Evolutionary conservation across 106 monocot species (phyloP).

Genomic region (Narthecium ossifragum): DNA sequence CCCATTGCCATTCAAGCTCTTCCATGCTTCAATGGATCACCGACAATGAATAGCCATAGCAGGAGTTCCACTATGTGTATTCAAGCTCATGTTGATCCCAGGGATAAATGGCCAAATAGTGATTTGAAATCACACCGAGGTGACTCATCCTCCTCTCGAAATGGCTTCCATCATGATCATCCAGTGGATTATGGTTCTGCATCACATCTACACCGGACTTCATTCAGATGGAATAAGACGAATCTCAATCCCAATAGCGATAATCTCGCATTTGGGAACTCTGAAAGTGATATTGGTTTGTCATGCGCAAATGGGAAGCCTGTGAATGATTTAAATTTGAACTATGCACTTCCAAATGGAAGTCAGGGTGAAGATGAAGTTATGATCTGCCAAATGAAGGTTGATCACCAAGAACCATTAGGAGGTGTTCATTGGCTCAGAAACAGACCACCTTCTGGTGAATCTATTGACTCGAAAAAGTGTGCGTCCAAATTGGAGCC

Average conservation of each 20-base stretch:
- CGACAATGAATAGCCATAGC: conserved; percentile 3
- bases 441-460: conserved; percentile 6
- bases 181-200: conserved; percentile 1
- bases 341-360: conserved; percentile 9
- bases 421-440: conserved; percentile 18
- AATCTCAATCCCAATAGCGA: conserved; percentile 3
- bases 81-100: not conserved
- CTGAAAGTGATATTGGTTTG: conserved; percentile 6
- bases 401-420: not conserved
- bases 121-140: conserved; percentile 1
- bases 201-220: not conserved
- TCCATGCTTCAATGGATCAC: conserved; percentile 13
- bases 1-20: conserved; percentile 9
- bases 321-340: conserved; percentile 21
- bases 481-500: not conserved
- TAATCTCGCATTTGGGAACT: not conserved
- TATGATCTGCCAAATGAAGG: too few relatives aligned
- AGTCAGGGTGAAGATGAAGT: conserved; percentile 6
- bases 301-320: conserved; percentile 4
- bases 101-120: not conserved
- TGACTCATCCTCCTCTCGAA: not conserved
- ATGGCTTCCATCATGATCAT: conserved; percentile 13
- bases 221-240: conserved; percentile 7
- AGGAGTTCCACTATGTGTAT: not conserved
- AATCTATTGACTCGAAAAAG: not conserved